These are phyloP conservation scores for Aspergillus viridinutans DNA, from an alignment of 2,329 filamentous ascomycete genomes.

Conservation along the genomic window DNA sequence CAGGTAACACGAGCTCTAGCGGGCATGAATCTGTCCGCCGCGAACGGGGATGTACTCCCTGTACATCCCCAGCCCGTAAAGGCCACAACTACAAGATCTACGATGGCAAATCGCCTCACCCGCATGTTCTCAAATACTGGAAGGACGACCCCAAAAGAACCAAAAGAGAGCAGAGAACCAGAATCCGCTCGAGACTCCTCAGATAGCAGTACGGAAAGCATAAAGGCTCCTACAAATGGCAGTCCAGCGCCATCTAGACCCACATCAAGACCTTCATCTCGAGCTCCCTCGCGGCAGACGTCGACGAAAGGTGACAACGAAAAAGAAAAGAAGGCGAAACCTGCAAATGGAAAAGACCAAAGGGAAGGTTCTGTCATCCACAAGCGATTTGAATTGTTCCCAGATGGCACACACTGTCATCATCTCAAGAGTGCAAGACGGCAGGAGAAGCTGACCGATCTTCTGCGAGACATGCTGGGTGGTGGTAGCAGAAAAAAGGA, in stretches of 20 bases:
- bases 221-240: slow-evolving; percentile 30
- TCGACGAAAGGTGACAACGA: slow-evolving; percentile 28
- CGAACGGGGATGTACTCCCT: slow-evolving; percentile 34
- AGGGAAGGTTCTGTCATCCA: slow-evolving; percentile 31
- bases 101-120: slow-evolving; percentile 43
- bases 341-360: slow-evolving; percentile 25
- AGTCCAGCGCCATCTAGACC: slow-evolving; percentile 24
- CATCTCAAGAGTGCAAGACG: slow-evolving; percentile 83
- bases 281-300: slow-evolving; percentile 32
- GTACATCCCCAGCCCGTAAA: slow-evolving; percentile 27
- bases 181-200: slow-evolving; percentile 32
- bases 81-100: slow-evolving; percentile 34
- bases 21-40: slow-evolving; percentile 39
- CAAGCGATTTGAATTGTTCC: slow-evolving; percentile 55
- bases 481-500: slow-evolving; percentile 72
- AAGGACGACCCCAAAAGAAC: slow-evolving; percentile 26
- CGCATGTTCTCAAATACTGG: slow-evolving; percentile 46
- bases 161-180: slow-evolving; percentile 14
- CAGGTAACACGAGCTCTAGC: slow-evolving; percentile 43
- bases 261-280: slow-evolving; percentile 27
- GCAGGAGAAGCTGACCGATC: slow-evolving; percentile 90
- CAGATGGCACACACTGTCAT: slow-evolving; percentile 76
- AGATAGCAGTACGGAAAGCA: slow-evolving; percentile 36
- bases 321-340: slow-evolving; percentile 26
- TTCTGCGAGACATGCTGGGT: slow-evolving; percentile 77